These are phyloP conservation scores for Hypoxylon sp. DNA, from an alignment of 2,329 filamentous ascomycete genomes.

Conservation along the genomic window DNA sequence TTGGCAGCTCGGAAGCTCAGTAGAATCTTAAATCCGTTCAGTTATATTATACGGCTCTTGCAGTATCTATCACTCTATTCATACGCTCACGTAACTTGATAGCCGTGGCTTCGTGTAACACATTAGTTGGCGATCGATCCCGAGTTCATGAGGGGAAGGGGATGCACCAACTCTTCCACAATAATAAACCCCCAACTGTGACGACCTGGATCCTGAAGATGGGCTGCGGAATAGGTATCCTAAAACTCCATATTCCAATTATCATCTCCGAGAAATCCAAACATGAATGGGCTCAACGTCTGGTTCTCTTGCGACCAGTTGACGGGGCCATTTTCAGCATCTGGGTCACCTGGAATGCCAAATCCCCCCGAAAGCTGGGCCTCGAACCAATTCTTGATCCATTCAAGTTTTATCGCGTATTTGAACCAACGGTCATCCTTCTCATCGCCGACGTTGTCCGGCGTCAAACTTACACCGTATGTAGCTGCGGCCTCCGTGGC, in stretches of 20 bases:
- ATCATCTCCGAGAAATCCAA: conserved; percentile 36
- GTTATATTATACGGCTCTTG: no score
- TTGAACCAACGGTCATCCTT: conserved; percentile 40
- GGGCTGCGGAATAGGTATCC: neutral
- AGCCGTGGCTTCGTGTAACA: neutral
- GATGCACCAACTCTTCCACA: neutral
- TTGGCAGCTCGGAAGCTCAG: conserved; percentile 4
- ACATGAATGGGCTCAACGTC: conserved; percentile 34
- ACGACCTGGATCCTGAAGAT: neutral
- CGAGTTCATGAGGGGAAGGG: neutral
- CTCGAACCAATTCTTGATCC: conserved; percentile 52
- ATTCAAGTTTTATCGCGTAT: conserved; percentile 43
- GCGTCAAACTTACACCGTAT: conserved; percentile 31
- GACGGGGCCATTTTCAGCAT: conserved; percentile 1
- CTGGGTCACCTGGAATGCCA: conserved; percentile 6
- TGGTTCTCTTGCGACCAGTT: conserved; percentile 32
- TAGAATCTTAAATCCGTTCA: neutral
- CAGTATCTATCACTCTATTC: neutral
- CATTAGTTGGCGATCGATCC: neutral
- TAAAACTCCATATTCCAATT: conserved; percentile 42
- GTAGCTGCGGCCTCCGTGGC: conserved; percentile 37
- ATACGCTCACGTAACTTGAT: neutral
- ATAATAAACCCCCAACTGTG: neutral
- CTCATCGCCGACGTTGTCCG: conserved; percentile 36
- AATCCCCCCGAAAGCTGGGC: conserved; percentile 34